phyloP scores from a whole-genome alignment of 371 early-diverging fungal species.

The Saksenaea oblongispora region DNA sequence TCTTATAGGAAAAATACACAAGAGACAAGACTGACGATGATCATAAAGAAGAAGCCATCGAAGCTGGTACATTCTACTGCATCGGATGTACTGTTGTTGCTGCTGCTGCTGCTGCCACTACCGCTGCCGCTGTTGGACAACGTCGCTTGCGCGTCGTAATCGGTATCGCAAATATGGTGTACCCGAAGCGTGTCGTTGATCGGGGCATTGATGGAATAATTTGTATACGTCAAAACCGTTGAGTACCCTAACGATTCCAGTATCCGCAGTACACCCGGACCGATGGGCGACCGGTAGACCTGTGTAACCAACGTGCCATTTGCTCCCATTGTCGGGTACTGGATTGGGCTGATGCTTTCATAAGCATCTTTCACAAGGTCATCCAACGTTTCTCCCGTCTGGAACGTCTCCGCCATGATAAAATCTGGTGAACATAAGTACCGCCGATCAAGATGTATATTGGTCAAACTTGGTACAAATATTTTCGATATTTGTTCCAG shows the following conservation, averaged over 20 bases:
- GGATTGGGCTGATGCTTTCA: constrained; percentile 12
- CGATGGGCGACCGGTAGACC: constrained; percentile 27
- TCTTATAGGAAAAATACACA: not conserved
- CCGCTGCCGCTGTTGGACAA: not conserved
- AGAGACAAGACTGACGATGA: not conserved
- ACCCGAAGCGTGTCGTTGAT: constrained; percentile 10
- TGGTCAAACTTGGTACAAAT: constrained; percentile 23
- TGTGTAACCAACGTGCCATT: constrained; percentile 5
- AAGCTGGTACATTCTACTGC: not conserved
- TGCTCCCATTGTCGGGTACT: constrained; percentile 7
- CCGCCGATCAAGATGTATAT: constrained; percentile 22
- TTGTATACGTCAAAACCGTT: constrained; percentile 32
- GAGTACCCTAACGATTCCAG: constrained; percentile 40
- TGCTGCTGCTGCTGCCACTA: too few relatives aligned
- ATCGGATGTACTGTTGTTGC: not conserved
- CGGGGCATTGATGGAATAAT: constrained; percentile 16
- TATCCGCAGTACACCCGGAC: constrained; percentile 38
- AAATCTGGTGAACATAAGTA: constrained; percentile 26
- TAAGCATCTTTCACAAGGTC: constrained; percentile 17
- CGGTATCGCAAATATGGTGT: constrained; percentile 11
- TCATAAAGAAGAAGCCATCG: not conserved
- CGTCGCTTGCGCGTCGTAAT: not conserved
- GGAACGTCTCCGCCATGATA: constrained; percentile 19
- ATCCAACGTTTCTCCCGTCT: constrained; percentile 13
- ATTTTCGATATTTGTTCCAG: not conserved